These are phyloP conservation scores for Tubosaeta sp. DNA, from an alignment of 768 basidiomycete genomes.

Conservation along the genomic window DNA sequence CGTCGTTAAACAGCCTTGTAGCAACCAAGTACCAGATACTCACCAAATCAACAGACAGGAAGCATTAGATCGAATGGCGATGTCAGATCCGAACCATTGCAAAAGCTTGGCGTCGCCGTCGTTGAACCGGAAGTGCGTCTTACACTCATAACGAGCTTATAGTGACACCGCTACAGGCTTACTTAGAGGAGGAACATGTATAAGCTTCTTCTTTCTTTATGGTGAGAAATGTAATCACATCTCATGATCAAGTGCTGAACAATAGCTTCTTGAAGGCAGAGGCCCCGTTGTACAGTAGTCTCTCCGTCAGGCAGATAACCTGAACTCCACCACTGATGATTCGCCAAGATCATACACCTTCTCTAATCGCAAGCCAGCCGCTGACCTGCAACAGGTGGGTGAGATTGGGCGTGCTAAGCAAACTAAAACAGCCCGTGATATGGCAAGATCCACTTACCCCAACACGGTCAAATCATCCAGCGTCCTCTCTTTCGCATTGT, in stretches of 20 bases:
- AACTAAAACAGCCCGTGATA: neutral
- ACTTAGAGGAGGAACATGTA: neutral
- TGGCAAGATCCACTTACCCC: constrained; percentile 16
- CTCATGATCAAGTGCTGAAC: neutral
- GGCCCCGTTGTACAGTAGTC: neutral
- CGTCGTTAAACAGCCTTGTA: neutral
- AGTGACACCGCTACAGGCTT: neutral
- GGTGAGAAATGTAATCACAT: neutral
- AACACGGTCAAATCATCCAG: constrained; percentile 37
- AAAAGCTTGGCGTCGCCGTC: too few species aligned
- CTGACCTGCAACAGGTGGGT: constrained; percentile 5
- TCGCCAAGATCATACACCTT: constrained; percentile 28
- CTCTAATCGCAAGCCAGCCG: constrained; percentile 19
- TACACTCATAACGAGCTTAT: neutral
- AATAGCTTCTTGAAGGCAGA: neutral
- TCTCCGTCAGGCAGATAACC: constrained; percentile 12
- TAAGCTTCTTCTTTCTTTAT: neutral
- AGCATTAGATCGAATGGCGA: too few species aligned
- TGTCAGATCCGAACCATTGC: too few species aligned
- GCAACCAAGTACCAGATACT: neutral
- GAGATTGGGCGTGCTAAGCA: neutral
- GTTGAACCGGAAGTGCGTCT: neutral
- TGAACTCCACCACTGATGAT: constrained; percentile 25
- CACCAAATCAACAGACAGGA: too few species aligned
- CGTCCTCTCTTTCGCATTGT: constrained; percentile 43